Conservation (phyloP, 2,329 filamentous ascomycete genomes). For the Aureobasidium mangrovei region DNA sequence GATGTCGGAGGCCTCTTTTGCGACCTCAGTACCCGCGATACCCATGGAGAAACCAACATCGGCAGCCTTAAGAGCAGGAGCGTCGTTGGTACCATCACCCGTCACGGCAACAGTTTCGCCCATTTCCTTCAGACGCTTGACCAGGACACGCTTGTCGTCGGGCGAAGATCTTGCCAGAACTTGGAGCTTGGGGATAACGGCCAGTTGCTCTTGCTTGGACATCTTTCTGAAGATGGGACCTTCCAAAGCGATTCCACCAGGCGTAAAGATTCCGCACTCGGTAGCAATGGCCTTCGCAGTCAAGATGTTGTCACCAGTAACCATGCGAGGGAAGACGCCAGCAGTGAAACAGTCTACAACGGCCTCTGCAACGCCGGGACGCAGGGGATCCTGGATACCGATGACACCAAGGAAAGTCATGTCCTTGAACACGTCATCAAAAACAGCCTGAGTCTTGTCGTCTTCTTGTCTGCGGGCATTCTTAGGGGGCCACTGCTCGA, state of each 20-base stretch:
- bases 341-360: slow-evolving; percentile 59
- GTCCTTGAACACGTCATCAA: slow-evolving; percentile 59
- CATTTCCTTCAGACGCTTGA: slow-evolving; percentile 54
- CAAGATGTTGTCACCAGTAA: slow-evolving; percentile 62
- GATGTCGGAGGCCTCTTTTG: slow-evolving; percentile 53
- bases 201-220: slow-evolving; percentile 38
- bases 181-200: slow-evolving; percentile 53
- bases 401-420: slow-evolving; percentile 67
- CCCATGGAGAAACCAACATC: slow-evolving; percentile 63
- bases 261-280: slow-evolving; percentile 58
- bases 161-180: slow-evolving; percentile 61
- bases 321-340: slow-evolving; percentile 65
- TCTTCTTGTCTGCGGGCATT: slow-evolving; percentile 51
- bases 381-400: slow-evolving; percentile 66
- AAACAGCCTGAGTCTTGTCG: slow-evolving; percentile 53
- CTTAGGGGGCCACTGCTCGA: slow-evolving; percentile 62
- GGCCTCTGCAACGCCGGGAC: slow-evolving; percentile 58
- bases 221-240: slow-evolving; percentile 38
- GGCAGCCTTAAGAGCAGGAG: slow-evolving; percentile 55
- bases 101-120: slow-evolving; percentile 60
- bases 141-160: slow-evolving; percentile 59
- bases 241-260: slow-evolving; percentile 36
- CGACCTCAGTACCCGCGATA: slow-evolving; percentile 56
- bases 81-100: slow-evolving; percentile 59
- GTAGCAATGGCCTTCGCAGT: slow-evolving; percentile 65